Base-by-base conservation (phyloP, 495 filamentous ascomycete genomes). In the Penicillium robsamsonii region DNA sequence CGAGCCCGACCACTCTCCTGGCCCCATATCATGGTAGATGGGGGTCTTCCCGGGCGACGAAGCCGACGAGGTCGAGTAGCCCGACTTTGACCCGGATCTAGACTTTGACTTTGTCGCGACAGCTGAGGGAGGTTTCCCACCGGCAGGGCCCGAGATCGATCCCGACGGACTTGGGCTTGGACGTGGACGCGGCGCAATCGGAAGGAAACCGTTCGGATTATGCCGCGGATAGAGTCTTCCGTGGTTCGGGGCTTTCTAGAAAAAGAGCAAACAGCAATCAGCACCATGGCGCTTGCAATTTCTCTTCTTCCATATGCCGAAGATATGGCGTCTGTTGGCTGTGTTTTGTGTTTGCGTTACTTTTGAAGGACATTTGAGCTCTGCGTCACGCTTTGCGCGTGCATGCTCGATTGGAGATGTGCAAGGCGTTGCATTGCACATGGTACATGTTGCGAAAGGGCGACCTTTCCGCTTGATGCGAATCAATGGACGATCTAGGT, bases 391-490 rank as follows among this genome's bases (percentile, higher is more conserved):
- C 69, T 96, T 93, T 74, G 92, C 95, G 73, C 92, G 91, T 65
- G 91, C 83, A 70, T 98, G 94, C 50, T 92, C 87, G 35, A 90
- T 85, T 47, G 93, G 91, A 57, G 90, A 89, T 73, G 91, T 91
- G 78, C 94, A 92, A 66, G 94, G 89, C 24, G 87, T 84, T 68
- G 91, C 87, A 64, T 93, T 87, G 75, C 94, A 98, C 72, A 97
- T 88, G 58, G 89, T 84, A 72, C 94, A 98, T 83, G 96, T 93
- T 61, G 93, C 92, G 59, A 97, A 93, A 45, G 94, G 94, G 54
- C 94, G 88, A 65, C 94, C 94, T 67, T 98, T 97, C 72, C 95
- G 92, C 77, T 94, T 93, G 79, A 97, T 96, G 72, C 91, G 92
- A 63, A 87, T 86, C 49, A 98, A 83, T 57, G 89, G 89, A 64